phyloP scores from a whole-genome alignment of 176 grass and related monocot genomes.

The Echinochloa phyllopogon region DNA sequence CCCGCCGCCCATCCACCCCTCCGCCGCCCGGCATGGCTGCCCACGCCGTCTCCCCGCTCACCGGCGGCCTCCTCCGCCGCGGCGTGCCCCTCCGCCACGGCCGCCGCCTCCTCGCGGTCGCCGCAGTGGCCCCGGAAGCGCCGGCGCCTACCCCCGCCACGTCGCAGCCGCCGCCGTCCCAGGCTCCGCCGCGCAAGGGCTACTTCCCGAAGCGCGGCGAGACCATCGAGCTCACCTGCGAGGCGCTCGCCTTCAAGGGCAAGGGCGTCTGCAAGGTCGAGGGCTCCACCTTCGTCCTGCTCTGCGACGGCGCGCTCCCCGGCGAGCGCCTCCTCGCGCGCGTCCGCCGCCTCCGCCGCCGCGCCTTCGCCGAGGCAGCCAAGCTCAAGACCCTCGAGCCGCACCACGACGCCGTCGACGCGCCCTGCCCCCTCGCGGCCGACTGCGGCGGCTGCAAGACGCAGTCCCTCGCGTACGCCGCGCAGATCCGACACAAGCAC shows the following conservation, averaged over 20 bases:
- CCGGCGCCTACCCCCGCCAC: constrained; percentile 34
- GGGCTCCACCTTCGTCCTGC: constrained; percentile 76
- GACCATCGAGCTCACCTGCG: constrained; percentile 85
- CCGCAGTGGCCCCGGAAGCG: constrained; percentile 40
- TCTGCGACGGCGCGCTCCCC: constrained; percentile 87
- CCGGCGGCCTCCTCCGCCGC: constrained; percentile 38
- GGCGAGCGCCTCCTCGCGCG: constrained; percentile 88
- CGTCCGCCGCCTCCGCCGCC: constrained; percentile 57
- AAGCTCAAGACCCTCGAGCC: constrained; percentile 81
- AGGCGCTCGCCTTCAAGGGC: constrained; percentile 82
- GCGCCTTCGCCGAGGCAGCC: constrained; percentile 65
- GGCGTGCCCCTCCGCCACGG: constrained; percentile 31
- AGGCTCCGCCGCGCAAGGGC: constrained; percentile 27
- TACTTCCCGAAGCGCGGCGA: constrained; percentile 89
- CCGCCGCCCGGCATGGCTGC: constrained; percentile 32
- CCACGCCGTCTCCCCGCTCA: constrained; percentile 44
- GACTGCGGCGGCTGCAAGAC: constrained; percentile 92
- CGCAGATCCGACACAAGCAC: constrained; percentile 78
- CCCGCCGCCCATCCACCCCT: constrained; percentile 18
- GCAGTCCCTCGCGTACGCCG: constrained; percentile 79
- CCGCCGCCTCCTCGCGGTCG: constrained; percentile 45
- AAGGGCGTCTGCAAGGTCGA: constrained; percentile 84
- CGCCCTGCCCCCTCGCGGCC: constrained; percentile 74
- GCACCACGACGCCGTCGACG: constrained; percentile 68
- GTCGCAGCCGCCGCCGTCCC: constrained; percentile 30